phyloP scores from a whole-genome alignment of 495 filamentous ascomycete genomes.

The Neurospora sp. region DNA sequence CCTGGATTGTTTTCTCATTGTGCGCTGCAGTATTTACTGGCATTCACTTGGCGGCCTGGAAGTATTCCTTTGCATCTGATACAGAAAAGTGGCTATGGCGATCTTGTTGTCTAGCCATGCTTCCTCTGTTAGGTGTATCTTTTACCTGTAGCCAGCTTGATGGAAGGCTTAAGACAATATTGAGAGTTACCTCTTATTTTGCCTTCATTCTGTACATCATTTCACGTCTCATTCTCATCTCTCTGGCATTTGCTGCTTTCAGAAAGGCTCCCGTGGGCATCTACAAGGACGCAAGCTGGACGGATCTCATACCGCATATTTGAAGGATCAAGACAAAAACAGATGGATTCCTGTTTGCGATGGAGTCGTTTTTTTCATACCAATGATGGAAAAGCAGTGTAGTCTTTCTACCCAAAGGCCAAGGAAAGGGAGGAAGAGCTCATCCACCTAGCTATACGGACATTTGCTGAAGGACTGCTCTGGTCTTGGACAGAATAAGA shows the following conservation, averaged over 20 bases:
- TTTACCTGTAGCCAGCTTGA: neutral
- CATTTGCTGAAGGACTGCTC: no score
- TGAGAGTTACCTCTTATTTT: no score
- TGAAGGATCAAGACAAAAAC: neutral
- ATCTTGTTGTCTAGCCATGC: neutral
- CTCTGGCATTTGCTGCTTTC: neutral
- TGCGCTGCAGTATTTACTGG: neutral
- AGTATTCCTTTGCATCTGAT: neutral
- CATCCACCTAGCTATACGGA: no score
- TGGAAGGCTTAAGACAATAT: no score
- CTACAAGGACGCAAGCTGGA: neutral
- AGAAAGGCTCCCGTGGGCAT: neutral
- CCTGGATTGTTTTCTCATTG: neutral
- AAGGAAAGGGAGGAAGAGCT: neutral
- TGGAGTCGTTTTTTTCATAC: neutral
- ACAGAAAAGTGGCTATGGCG: neutral
- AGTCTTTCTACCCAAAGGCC: neutral
- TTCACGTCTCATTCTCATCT: neutral
- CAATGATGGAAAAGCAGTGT: neutral
- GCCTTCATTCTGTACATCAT: neutral
- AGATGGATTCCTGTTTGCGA: neutral
- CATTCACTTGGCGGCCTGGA: neutral
- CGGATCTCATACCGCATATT: neutral
- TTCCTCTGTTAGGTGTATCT: neutral
- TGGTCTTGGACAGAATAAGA: no score